Base-by-base conservation (phyloP, 2,329 filamentous ascomycete genomes). In the Sordariomycetes sp. region DNA sequence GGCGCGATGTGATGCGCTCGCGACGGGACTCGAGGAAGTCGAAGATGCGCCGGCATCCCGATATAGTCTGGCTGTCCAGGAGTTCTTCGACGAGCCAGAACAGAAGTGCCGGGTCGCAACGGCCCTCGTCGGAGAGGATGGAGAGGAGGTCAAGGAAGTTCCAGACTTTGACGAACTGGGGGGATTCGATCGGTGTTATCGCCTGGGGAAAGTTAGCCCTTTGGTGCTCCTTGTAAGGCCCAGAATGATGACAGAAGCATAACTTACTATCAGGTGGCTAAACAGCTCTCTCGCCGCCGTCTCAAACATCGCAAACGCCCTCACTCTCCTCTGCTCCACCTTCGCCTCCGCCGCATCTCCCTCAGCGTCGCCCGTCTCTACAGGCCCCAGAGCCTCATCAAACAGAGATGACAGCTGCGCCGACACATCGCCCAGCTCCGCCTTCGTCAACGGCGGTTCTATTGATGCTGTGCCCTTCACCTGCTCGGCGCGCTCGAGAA, bases 1-100 rank as follows among this genome's bases (percentile, higher is more conserved):
- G 81, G 68, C 78, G 85, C 53, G 89, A 84, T 22, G 88, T 95
- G 60, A 97, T 89, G 48, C 86, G 81, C 68, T 97, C 91, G 65
- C 94, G 82, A 59, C 95, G 82, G 24, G 94, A 96, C 69, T 99
- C 95, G 51, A 99, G 80, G 65, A 91, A 99, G 67, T 95, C 90
- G 67, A 99, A 97, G 15, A 97, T 87, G 60, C 82, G 88, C 60
- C 90, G 85, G 67, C 94, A 99, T 35, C 89, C 91, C 25, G 90
- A 81, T 50, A 96, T 95, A 0, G 91, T 96, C 69, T 99, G 92
- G 65, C 90, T 96, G 69, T 99, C 95, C 28, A 99, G 79, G 1
- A 99, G 80, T 70, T 97, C 94, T 68, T 99, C 94, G 22, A 96
- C 84, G 17, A 99, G 81, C 80, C 89, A 91, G 65, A 96, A 90